Conservation (phyloP, 73 alveolate species). For the Durusdinium trenchii region DNA sequence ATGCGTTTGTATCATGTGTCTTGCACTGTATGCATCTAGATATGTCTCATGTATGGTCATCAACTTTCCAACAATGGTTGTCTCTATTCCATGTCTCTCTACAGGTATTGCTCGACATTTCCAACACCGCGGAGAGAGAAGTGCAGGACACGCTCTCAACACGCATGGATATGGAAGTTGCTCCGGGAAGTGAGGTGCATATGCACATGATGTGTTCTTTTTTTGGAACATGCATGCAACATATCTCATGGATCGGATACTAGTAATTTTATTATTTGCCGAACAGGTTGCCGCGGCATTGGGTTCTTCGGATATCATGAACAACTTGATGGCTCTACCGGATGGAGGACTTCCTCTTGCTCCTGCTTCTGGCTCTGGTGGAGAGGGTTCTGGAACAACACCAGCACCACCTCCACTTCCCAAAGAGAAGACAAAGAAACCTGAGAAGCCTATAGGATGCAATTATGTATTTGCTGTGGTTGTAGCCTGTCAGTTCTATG, state of each 20-base stretch:
- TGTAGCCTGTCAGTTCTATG: too few species aligned
- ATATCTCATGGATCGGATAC: too few species aligned
- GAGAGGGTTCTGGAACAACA: too few species aligned
- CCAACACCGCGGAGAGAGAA: not conserved
- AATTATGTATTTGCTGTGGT: not conserved
- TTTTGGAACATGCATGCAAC: too few species aligned
- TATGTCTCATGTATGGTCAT: not conserved
- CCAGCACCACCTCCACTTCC: too few species aligned
- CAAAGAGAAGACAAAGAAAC: not conserved
- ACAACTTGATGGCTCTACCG: not conserved
- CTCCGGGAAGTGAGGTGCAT: not conserved
- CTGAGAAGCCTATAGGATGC: not conserved
- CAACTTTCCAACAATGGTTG: too few species aligned
- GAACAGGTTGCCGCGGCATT: not conserved
- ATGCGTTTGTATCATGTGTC: not conserved
- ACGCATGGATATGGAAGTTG: too few species aligned
- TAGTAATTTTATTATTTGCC: not conserved
- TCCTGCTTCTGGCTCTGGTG: not conserved
- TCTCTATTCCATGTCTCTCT: too few species aligned
- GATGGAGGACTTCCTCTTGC: not conserved
- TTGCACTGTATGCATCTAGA: not conserved
- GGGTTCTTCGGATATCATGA: not conserved
- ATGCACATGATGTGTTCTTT: too few species aligned
- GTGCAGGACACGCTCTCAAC: not conserved
- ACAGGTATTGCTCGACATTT: not conserved